A percentile compares a stretch with the other conserved stretches of the same genome.
Conservation (phyloP, 2,329 filamentous ascomycete species). For the Dothistroma septosporum region DNA sequence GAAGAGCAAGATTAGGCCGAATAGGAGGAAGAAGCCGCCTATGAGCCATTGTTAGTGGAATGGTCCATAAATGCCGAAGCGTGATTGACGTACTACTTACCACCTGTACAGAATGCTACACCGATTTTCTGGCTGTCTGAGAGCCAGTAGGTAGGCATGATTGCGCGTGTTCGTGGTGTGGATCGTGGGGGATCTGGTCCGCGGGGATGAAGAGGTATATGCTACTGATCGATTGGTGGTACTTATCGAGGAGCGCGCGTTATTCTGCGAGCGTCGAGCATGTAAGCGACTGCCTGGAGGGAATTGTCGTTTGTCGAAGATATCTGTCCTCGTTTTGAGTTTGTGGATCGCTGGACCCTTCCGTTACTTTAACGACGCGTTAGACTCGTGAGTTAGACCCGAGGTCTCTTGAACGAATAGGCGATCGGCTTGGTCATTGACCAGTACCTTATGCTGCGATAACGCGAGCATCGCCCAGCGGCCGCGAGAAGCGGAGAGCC, state of each 20-base stretch:
- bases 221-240: neutral
- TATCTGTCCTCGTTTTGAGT: neutral
- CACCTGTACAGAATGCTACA: slow-evolving; percentile 94
- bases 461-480: too few species aligned
- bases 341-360: neutral
- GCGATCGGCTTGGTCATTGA: too few species aligned
- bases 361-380: neutral
- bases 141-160: slow-evolving; percentile 90
- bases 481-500: too few species aligned
- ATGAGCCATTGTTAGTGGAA: slow-evolving; percentile 11
- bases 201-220: neutral
- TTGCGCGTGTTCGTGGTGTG: slow-evolving; percentile 27
- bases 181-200: neutral
- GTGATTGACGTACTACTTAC: slow-evolving; percentile 55
- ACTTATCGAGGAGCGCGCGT: neutral
- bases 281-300: neutral
- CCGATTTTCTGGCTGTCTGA: slow-evolving; percentile 95
- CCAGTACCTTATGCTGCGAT: too few species aligned
- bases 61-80: neutral
- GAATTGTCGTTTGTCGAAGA: neutral
- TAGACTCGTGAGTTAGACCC: too few species aligned
- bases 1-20: slow-evolving; percentile 95
- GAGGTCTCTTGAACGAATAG: too few species aligned
- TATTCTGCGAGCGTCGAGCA: neutral
- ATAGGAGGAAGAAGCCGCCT: slow-evolving; percentile 93